A percentile compares a stretch with the other conserved stretches of the same genome.
Evolutionary conservation across 2,329 filamentous ascomycete species (phyloP).

Genomic region (Lecanicillium sp.): DNA sequence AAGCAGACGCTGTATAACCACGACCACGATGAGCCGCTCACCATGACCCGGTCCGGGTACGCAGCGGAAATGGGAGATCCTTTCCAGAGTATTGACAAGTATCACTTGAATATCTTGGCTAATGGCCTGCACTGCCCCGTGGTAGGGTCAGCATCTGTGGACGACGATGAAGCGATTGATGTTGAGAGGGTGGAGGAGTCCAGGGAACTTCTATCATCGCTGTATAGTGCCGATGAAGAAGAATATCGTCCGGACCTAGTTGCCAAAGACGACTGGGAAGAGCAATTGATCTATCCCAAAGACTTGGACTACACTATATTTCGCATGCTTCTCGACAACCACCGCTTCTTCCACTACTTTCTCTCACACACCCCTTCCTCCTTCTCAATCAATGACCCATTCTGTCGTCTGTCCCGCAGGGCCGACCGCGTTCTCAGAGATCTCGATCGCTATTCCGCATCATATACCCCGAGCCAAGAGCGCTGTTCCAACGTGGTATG

Average conservation of each 20-base stretch:
- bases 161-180: constrained; percentile 21
- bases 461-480: not conserved
- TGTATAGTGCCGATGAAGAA: constrained; percentile 30
- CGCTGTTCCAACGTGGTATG: constrained; percentile 31
- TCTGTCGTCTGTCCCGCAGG: constrained; percentile 40
- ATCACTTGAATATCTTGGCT: constrained; percentile 44
- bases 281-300: constrained; percentile 30
- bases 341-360: constrained; percentile 48
- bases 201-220: constrained; percentile 41
- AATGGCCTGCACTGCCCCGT: constrained; percentile 43
- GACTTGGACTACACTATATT: constrained; percentile 45
- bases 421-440: constrained; percentile 37
- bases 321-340: constrained; percentile 45
- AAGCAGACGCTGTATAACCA: constrained; percentile 37
- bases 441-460: constrained; percentile 27
- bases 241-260: constrained; percentile 42
- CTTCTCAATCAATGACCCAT: constrained; percentile 37
- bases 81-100: constrained; percentile 40
- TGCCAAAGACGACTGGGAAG: constrained; percentile 18
- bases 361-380: constrained; percentile 34
- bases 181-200: constrained; percentile 37
- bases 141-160: constrained; percentile 16
- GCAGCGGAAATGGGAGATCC: constrained; percentile 39
- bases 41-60: constrained; percentile 34
- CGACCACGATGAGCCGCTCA: constrained; percentile 28